Percentiles rank a stretch among this genome's conserved stretches.
Evolutionary conservation across 805 yeast species (phyloP).

Genomic region (Myxozyma monticola): DNA sequence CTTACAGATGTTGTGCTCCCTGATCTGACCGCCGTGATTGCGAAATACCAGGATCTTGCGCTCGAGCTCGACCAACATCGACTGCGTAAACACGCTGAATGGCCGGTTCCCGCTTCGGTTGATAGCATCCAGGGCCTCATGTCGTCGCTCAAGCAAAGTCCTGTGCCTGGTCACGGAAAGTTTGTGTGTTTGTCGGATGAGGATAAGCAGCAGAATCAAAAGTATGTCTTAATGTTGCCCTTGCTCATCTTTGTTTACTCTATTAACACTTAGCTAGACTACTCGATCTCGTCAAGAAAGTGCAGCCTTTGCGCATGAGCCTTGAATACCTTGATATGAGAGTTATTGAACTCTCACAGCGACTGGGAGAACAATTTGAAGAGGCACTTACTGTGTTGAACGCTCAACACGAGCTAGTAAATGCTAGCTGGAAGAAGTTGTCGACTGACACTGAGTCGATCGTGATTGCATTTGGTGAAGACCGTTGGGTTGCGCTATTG

Average conservation of each 20-base stretch:
- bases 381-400: conserved; percentile 3
- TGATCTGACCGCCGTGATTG: conserved; percentile 16
- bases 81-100: conserved; percentile 4
- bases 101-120: conserved; percentile 4
- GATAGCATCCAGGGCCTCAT: conserved; percentile 8
- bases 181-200: conserved; percentile 15
- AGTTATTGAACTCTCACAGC: conserved; percentile 3
- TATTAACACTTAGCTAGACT: conserved; percentile 6
- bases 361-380: conserved; percentile 5
- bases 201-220: conserved; percentile 11
- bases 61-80: conserved; percentile 4
- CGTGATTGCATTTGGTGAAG: conserved; percentile 20
- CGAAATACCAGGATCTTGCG: conserved; percentile 7
- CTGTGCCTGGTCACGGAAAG: conserved; percentile 22
- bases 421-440: conserved; percentile 12
- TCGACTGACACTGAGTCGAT: conserved; percentile 4
- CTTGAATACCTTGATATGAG: conserved; percentile 14
- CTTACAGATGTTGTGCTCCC: conserved; percentile 10
- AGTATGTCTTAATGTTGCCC: conserved; percentile 1
- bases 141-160: conserved; percentile 21
- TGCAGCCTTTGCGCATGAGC: conserved; percentile 21
- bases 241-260: neutral
- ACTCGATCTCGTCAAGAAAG: conserved; percentile 5
- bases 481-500: conserved; percentile 19
- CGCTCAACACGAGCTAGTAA: neutral